Evolutionary conservation across 129 eudicot species (phyloP).

Genomic region (Pittosporum tobira): DNA sequence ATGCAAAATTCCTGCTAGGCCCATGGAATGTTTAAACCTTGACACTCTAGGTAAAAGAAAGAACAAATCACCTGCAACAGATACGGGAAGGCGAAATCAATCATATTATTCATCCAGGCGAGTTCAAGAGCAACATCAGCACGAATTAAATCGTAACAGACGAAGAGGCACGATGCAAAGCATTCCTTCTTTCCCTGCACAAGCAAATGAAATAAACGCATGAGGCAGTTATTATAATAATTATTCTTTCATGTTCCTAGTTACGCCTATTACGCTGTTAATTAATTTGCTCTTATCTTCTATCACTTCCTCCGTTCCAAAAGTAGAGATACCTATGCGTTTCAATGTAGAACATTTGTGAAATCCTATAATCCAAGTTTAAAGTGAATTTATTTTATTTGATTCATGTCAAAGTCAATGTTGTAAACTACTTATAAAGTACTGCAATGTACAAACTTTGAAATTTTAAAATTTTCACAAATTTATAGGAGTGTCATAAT

Average conservation of each 20-base stretch:
- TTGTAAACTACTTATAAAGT: no score
- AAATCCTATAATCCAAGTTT: no score
- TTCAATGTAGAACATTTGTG: no score
- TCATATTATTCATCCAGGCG: slow-evolving; percentile 93
- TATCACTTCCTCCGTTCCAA: no score
- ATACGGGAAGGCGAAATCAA: slow-evolving; percentile 92
- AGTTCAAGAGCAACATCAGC: slow-evolving; percentile 85
- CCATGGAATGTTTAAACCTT: no score
- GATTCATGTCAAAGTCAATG: no score
- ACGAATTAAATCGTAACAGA: slow-evolving; percentile 80
- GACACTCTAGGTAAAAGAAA: neutral
- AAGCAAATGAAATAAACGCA: slow-evolving; percentile 8
- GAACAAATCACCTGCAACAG: slow-evolving; percentile 58
- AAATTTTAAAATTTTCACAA: no score
- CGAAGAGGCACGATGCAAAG: slow-evolving; percentile 85
- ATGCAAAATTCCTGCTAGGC: no score
- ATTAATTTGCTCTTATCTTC: neutral
- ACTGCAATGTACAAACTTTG: no score
- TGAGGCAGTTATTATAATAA: neutral
- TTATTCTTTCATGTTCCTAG: neutral
- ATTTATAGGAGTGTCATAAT: no score
- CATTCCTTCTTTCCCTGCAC: slow-evolving; percentile 96
- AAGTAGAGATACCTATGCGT: no score
- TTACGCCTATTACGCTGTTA: neutral
- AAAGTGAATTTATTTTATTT: no score